Conservation (phyloP, 2,329 filamentous ascomycete genomes). For the Mycosphaerelloides madeirae region DNA sequence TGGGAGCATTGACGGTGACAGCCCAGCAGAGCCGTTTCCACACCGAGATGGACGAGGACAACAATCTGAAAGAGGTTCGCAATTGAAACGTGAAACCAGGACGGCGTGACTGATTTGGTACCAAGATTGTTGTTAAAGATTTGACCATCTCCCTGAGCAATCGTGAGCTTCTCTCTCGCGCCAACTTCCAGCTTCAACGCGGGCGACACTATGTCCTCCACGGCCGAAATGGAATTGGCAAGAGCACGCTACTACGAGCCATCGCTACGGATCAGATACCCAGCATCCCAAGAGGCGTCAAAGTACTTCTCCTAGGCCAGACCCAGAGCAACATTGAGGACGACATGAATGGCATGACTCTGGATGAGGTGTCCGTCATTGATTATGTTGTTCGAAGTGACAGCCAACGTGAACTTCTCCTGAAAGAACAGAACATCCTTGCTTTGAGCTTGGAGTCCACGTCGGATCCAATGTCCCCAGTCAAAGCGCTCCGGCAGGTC, state of each 20-base stretch:
- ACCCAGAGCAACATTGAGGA: slow-evolving; percentile 40
- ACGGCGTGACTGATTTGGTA: neutral
- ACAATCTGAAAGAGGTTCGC: slow-evolving; percentile 20
- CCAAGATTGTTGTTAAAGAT: slow-evolving; percentile 54
- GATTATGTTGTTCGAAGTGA: slow-evolving; percentile 24
- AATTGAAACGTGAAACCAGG: neutral
- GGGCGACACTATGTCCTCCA: slow-evolving; percentile 72
- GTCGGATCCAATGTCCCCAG: slow-evolving; percentile 8
- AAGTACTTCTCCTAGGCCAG: slow-evolving; percentile 66
- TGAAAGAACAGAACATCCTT: slow-evolving; percentile 15
- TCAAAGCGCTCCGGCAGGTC: slow-evolving; percentile 16
- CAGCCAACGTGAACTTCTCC: slow-evolving; percentile 14
- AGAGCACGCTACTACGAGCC: slow-evolving; percentile 71
- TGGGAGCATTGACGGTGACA: slow-evolving; percentile 14
- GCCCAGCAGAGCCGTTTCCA: slow-evolving; percentile 24
- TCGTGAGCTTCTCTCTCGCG: slow-evolving; percentile 63
- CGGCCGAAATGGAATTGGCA: slow-evolving; percentile 76
- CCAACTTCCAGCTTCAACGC: slow-evolving; percentile 66
- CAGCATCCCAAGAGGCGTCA: slow-evolving; percentile 62
- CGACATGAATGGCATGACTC: slow-evolving; percentile 4
- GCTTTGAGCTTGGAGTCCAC: slow-evolving; percentile 12
- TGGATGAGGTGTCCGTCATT: slow-evolving; percentile 17
- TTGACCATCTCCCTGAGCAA: slow-evolving; percentile 61
- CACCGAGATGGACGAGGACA: slow-evolving; percentile 21
- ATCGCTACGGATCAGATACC: slow-evolving; percentile 75